Conservation (phyloP, 495 filamentous ascomycete genomes). For the Acidiella bohemica region DNA sequence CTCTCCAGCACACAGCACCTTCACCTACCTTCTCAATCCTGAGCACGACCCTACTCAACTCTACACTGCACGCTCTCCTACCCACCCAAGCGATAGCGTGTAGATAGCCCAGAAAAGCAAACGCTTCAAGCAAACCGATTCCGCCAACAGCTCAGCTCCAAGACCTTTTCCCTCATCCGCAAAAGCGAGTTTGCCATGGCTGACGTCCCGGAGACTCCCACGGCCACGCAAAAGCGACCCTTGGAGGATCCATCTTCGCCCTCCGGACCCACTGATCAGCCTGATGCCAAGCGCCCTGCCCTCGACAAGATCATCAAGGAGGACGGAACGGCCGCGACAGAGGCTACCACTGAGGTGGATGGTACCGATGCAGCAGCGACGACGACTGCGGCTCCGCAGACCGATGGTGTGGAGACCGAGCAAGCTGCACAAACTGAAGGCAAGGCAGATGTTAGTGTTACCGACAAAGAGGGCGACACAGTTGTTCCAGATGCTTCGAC, state of each 20-base stretch:
- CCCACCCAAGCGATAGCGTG: neutral
- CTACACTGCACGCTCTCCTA: too few relatives aligned
- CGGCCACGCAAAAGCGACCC: conserved; percentile 67
- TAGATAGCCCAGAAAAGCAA: neutral
- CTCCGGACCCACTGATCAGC: conserved; percentile 77
- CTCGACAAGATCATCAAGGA: conserved; percentile 76
- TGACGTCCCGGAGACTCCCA: conserved; percentile 20
- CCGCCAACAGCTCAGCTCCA: neutral
- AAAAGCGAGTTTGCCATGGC: neutral
- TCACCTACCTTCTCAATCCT: too few relatives aligned
- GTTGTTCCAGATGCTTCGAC: conserved; percentile 62
- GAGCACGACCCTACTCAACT: too few relatives aligned
- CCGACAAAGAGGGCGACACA: conserved; percentile 47
- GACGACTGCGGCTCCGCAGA: conserved; percentile 23
- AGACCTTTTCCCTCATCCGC: neutral
- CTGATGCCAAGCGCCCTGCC: conserved; percentile 91
- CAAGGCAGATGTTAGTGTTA: conserved; percentile 30
- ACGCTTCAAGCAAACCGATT: too few relatives aligned
- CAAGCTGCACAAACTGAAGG: conserved; percentile 35
- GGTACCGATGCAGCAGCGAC: conserved; percentile 29
- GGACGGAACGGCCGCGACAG: conserved; percentile 32
- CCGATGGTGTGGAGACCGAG: conserved; percentile 7
- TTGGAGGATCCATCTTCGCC: conserved; percentile 94
- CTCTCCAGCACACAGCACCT: neutral
- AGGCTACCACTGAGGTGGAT: conserved; percentile 26